Conservation (phyloP, 2,329 filamentous ascomycete species). For the Lasiodiplodia theobromae region DNA sequence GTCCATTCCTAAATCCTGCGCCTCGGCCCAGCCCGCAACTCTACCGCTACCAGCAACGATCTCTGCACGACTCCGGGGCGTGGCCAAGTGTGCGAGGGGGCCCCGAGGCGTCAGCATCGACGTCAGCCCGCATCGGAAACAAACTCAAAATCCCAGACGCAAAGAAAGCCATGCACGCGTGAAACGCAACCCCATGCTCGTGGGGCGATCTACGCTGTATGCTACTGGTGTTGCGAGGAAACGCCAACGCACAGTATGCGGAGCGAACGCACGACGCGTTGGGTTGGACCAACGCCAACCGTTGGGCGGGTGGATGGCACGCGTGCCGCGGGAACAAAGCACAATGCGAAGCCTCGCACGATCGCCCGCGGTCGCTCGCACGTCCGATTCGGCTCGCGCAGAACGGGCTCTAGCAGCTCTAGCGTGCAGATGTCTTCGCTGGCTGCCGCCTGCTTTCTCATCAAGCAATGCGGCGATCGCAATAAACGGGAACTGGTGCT, state of each 20-base stretch:
- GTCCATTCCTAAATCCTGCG: background rate
- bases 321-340: conserved; percentile 17
- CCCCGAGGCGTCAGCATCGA: background rate
- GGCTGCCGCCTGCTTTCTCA: background rate
- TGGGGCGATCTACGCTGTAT: too few relatives aligned
- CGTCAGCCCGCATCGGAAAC: conserved; percentile 17
- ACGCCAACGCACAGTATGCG: background rate
- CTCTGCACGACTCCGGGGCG: background rate
- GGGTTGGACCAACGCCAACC: background rate
- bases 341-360: conserved; percentile 22
- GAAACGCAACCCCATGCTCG: background rate
- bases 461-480: conserved; percentile 10
- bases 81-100: background rate
- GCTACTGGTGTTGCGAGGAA: background rate
- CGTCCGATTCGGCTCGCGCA: background rate
- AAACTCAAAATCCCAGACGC: conserved; percentile 10
- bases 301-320: background rate
- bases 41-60: background rate
- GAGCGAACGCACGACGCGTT: background rate
- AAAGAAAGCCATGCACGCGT: conserved; percentile 6
- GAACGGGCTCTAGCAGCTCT: background rate
- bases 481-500: conserved; percentile 13
- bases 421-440: conserved; percentile 2
- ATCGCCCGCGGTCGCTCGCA: conserved; percentile 6
- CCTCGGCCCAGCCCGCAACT: background rate